phyloP scores from a whole-genome alignment of 208 protist genomes.

The Novymonas esmeraldas region DNA sequence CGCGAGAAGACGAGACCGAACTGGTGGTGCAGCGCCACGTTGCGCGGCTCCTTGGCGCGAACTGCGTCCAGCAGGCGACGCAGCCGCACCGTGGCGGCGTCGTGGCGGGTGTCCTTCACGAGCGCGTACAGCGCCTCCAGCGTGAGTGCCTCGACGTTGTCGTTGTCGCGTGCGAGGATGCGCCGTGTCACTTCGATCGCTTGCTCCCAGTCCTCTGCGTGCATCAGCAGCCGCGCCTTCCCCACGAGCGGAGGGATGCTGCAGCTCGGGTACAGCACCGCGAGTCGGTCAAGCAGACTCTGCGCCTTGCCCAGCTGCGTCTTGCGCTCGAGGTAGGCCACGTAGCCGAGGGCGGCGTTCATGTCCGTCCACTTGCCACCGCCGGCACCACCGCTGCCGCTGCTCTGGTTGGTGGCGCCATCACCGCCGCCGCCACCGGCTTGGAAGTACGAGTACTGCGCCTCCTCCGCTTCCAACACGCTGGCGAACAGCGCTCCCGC shows the following conservation, averaged over 20 bases:
- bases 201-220: slow-evolving; percentile 94
- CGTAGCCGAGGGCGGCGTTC: slow-evolving; percentile 84
- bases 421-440: background rate
- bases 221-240: slow-evolving; percentile 88
- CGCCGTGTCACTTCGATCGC: slow-evolving; percentile 81
- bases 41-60: slow-evolving; percentile 76
- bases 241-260: slow-evolving; percentile 65
- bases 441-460: slow-evolving; percentile 23
- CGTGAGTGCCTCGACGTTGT: slow-evolving; percentile 80
- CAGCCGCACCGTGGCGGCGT: slow-evolving; percentile 63
- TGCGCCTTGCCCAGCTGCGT: slow-evolving; percentile 75
- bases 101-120: slow-evolving; percentile 74
- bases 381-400: background rate
- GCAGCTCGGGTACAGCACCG: slow-evolving; percentile 71
- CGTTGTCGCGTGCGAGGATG: slow-evolving; percentile 77
- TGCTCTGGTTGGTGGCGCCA: background rate
- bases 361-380: slow-evolving; percentile 50
- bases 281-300: slow-evolving; percentile 81
- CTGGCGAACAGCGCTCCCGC: slow-evolving; percentile 71
- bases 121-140: slow-evolving; percentile 78
- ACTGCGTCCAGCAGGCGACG: slow-evolving; percentile 64
- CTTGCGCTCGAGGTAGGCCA: slow-evolving; percentile 87
- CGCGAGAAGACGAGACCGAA: slow-evolving; percentile 78
- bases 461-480: slow-evolving; percentile 60
- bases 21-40: slow-evolving; percentile 70